Conservation (phyloP, 2,329 filamentous ascomycete genomes). For the Talaromyces amestolkiae region DNA sequence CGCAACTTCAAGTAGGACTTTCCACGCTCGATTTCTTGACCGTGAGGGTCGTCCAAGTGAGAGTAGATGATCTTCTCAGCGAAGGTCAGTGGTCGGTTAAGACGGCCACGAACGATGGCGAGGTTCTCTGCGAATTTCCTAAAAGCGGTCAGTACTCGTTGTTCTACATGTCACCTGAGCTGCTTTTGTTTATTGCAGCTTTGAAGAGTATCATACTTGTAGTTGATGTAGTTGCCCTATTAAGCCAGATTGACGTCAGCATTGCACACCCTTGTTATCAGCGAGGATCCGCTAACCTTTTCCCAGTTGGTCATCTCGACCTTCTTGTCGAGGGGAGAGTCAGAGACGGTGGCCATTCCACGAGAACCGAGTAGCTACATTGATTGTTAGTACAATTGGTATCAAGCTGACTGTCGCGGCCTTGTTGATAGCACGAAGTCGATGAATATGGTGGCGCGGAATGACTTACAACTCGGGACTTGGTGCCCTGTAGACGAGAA, state of each 20-base stretch:
- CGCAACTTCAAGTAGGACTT: conserved; percentile 94
- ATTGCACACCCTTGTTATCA: background rate
- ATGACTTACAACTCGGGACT: conserved; percentile 46
- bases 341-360: conserved; percentile 77
- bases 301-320: conserved; percentile 98
- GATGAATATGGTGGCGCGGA: conserved; percentile 5
- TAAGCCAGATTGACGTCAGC: conserved; percentile 27
- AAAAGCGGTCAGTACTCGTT: conserved; percentile 22
- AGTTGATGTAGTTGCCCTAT: conserved; percentile 92
- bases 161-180: background rate
- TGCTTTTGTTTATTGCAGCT: background rate
- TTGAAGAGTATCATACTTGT: conserved; percentile 53
- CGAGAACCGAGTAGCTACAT: conserved; percentile 63
- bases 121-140: conserved; percentile 99
- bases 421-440: background rate
- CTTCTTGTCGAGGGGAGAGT: conserved; percentile 87
- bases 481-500: conserved; percentile 37
- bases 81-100: conserved; percentile 91
- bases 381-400: background rate
- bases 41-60: conserved; percentile 93
- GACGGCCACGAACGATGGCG: conserved; percentile 77
- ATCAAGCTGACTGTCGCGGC: background rate
- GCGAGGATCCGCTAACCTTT: conserved; percentile 51
- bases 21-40: conserved; percentile 94
- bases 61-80: conserved; percentile 99